Evolutionary conservation across 1,284 basidiomycete genomes (phyloP).

Genomic region (Ustilago xerochloae): DNA sequence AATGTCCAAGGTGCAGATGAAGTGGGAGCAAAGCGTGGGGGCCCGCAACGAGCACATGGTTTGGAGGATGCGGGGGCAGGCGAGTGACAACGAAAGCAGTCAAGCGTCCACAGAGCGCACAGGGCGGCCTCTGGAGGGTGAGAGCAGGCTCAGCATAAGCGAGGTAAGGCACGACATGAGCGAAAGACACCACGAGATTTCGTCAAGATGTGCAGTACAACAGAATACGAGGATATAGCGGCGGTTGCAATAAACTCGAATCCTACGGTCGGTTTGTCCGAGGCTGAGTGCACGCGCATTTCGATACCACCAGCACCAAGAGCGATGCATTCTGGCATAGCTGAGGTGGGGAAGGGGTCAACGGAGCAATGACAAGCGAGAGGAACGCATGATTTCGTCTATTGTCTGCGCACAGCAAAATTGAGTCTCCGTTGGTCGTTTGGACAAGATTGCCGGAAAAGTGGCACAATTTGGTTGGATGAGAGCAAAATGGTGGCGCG

Average conservation of each 20-base stretch:
- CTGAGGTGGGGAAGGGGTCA: background rate
- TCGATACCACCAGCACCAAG: background rate
- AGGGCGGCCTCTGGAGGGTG: too few relatives aligned
- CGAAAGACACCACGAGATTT: background rate
- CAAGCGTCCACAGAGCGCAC: background rate
- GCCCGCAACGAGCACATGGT: conserved; percentile 22
- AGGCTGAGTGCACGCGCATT: background rate
- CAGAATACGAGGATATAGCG: background rate
- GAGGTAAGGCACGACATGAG: background rate
- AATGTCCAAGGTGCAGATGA: background rate
- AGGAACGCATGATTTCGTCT: background rate
- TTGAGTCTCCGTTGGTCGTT: background rate
- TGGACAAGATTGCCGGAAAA: conserved; percentile 4
- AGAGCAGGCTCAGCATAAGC: background rate
- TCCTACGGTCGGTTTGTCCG: background rate
- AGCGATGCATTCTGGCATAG: background rate
- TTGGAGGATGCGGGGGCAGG: background rate
- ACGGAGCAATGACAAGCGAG: too few relatives aligned
- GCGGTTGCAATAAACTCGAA: background rate
- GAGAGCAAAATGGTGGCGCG: background rate
- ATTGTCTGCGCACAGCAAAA: background rate
- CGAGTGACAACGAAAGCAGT: background rate
- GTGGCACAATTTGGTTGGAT: background rate
- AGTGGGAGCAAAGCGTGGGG: conserved; percentile 11
- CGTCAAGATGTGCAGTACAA: background rate